Evolutionary conservation across 2,329 filamentous ascomycete genomes (phyloP), one percentile per base, ranked within the genome.

Genomic region (Penicillium concentricum): DNA sequence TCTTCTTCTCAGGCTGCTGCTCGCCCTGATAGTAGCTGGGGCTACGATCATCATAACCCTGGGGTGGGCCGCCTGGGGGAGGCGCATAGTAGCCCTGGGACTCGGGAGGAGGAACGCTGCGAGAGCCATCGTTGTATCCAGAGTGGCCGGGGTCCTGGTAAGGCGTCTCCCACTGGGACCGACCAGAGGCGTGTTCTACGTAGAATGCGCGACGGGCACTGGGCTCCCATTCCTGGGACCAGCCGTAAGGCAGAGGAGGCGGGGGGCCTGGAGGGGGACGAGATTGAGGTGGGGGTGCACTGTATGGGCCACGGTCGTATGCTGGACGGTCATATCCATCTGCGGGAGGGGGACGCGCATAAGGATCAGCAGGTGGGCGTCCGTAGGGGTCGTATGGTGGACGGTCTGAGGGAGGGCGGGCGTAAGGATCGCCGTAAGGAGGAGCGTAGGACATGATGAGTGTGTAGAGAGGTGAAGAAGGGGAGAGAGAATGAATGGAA

Each of bases 91-190:
- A 68, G 10, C 65, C 59, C 5, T 54, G 55, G 2, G 62, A 57
- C 16, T 60, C 59, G 18, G 67, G 61, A 9, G 66, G 65, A 32
- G 66, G 63, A 13, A 53, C 57, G 5, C 67, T 63, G 20, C 71
- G 68, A 5, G 65, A 65, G 13, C 57, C 67, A 47, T 64, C 60
- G n/a, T 60, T 54, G 30, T 61, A 59, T 16, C 65, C 67, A 35
- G 46, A 59, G 26, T 67, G 67, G 9, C 62, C 66, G 2, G 41
- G 38, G 15, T 61, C 61, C n/a, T 52, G 54, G 16, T 60, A 63
- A 49, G 86, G 85, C 16, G 80, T 77, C 60, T 87, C 84, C 86
- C 86, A 89, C 71, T 88, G 85, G 0, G 84, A 82, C 56, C 80
- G 81, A 20, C 85, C 84, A 13, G 84, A 84, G 45, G 82, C 77